Conservation (phyloP, 176 grass and related monocot species). For the Phragmites australis region DNA sequence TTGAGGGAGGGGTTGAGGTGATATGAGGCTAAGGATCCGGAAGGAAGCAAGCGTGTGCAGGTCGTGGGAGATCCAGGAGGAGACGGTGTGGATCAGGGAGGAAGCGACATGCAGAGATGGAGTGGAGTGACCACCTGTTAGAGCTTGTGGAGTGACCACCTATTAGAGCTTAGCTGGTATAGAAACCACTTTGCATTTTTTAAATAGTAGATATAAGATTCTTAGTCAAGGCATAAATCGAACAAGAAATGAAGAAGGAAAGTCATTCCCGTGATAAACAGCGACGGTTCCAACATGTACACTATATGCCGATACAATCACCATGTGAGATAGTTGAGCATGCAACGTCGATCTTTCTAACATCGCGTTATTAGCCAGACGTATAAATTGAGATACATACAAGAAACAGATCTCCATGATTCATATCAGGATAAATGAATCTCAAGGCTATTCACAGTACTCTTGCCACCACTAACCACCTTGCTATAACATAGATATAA, state of each 20-base stretch:
- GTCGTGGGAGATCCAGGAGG: too few species aligned
- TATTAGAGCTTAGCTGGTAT: too few species aligned
- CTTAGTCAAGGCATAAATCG: too few species aligned
- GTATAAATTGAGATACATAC: slow-evolving; percentile 11
- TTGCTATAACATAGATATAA: slow-evolving; percentile 3
- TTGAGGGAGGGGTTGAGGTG: too few species aligned
- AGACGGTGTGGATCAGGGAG: too few species aligned
- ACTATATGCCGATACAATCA: neutral
- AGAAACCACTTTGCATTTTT: too few species aligned
- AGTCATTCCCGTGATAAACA: neutral
- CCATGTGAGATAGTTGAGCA: neutral
- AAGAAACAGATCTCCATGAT: slow-evolving; percentile 11
- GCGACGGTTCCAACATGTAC: neutral
- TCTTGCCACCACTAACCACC: neutral
- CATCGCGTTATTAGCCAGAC: neutral
- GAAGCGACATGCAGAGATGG: too few species aligned
- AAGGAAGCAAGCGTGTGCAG: too few species aligned
- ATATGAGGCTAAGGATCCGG: too few species aligned
- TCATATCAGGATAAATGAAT: slow-evolving; percentile 21
- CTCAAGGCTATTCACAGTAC: slow-evolving; percentile 23
- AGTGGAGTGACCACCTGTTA: too few species aligned
- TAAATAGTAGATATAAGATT: too few species aligned
- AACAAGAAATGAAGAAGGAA: slow-evolving; percentile 1
- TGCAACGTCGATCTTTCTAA: neutral
- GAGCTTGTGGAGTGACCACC: too few species aligned